phyloP scores from a whole-genome alignment of 2,329 filamentous ascomycete genomes.

The Sporothrix mexicana region DNA sequence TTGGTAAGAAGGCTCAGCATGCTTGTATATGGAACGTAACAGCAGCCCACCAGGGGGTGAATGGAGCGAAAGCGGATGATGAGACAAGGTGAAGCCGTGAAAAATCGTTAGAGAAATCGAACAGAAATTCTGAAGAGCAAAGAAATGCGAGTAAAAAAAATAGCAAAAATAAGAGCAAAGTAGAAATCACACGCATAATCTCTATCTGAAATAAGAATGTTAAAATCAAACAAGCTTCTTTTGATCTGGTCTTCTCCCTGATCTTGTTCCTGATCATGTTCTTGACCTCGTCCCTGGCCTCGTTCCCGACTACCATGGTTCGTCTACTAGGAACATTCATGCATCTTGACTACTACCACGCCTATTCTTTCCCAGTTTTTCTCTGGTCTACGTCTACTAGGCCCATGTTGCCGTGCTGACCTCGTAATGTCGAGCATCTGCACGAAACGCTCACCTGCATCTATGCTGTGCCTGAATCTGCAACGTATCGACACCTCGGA shows the following conservation, averaged over 20 bases:
- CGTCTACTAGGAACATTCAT: not conserved
- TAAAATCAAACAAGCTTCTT: slow-evolving; percentile 5
- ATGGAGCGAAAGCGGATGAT: not conserved
- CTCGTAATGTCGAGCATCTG: not conserved
- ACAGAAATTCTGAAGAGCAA: not conserved
- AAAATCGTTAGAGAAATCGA: not conserved
- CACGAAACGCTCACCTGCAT: not conserved
- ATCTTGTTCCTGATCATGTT: slow-evolving; percentile 2
- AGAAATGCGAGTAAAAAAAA: not conserved
- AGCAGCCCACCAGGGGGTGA: slow-evolving; percentile 6
- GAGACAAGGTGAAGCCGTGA: not conserved
- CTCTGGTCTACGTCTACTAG: not conserved
- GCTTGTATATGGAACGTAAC: slow-evolving; percentile 8
- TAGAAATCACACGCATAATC: not conserved
- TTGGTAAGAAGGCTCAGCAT: too few relatives aligned
- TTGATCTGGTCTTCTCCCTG: not conserved
- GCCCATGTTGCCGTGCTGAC: not conserved
- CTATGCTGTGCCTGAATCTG: slow-evolving; percentile 14
- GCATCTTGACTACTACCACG: not conserved
- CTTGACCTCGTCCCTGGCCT: not conserved
- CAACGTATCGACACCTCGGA: slow-evolving; percentile 22
- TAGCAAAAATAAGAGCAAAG: not conserved
- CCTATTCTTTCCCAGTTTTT: not conserved
- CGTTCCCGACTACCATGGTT: not conserved
- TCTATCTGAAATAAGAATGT: not conserved